These are phyloP conservation scores for Solanum sparsipilum DNA, from an alignment of 257 asterid genomes.

Conservation along the genomic window DNA sequence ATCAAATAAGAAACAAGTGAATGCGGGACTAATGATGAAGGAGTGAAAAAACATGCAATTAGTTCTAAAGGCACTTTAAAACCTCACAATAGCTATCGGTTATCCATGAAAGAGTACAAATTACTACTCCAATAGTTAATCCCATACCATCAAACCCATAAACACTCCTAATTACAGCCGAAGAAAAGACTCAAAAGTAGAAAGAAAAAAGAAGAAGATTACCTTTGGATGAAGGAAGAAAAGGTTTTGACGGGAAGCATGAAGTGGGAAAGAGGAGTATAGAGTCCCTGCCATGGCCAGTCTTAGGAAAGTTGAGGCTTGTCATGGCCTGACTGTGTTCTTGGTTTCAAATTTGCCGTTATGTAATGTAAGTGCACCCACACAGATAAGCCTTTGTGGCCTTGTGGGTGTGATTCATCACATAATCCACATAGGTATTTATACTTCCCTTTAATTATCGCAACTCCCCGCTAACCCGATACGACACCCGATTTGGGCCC, in stretches of 20 bases:
- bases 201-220: not conserved
- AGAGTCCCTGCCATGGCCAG: slow-evolving; percentile 22
- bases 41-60: not conserved
- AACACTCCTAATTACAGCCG: not conserved
- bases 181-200: not conserved
- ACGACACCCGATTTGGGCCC: not conserved
- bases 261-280: slow-evolving; percentile 28
- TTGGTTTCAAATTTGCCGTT: slow-evolving; percentile 24
- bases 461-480: not conserved
- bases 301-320: slow-evolving; percentile 36
- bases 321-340: slow-evolving; percentile 25
- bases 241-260: slow-evolving; percentile 11
- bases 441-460: not conserved
- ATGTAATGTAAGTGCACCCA: slow-evolving; percentile 18
- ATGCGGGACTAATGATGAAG: not conserved
- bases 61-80: not conserved
- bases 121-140: not conserved
- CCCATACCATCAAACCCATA: not conserved
- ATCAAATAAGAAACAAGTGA: not conserved
- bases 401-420: not conserved
- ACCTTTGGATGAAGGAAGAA: slow-evolving; percentile 26
- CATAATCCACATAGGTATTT: not conserved
- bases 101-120: not conserved
- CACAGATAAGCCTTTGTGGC: slow-evolving; percentile 28
- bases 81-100: not conserved